Conservation (phyloP, 2,329 filamentous ascomycete species). For the Thielaviopsis cerberus region DNA sequence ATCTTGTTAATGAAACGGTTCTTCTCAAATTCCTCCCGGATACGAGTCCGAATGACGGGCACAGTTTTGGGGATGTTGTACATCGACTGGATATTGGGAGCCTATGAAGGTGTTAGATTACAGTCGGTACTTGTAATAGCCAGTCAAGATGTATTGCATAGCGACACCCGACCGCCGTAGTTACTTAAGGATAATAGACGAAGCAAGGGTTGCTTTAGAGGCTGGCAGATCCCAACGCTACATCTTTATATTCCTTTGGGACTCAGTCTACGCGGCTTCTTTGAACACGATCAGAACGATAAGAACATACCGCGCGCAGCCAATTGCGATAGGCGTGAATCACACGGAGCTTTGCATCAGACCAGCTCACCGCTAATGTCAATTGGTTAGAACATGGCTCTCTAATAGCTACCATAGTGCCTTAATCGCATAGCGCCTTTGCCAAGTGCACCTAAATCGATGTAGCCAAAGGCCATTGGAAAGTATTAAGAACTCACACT, state of each 20-base stretch:
- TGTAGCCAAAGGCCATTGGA: background rate
- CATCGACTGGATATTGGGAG: conserved; percentile 92
- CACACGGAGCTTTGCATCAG: conserved; percentile 73
- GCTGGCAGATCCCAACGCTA: background rate
- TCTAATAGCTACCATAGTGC: background rate
- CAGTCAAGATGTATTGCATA: background rate
- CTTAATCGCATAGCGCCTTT: background rate
- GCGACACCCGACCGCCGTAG: background rate
- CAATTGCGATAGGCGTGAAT: conserved; percentile 83
- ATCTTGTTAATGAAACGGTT: conserved; percentile 87
- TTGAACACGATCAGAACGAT: background rate
- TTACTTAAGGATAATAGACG: no score
- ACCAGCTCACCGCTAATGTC: conserved; percentile 61
- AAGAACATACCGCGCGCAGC: conserved; percentile 70
- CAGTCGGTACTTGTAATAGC: background rate
- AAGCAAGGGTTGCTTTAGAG: background rate
- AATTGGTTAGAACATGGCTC: conserved; percentile 22
- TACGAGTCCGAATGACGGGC: conserved; percentile 72
- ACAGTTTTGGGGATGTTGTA: conserved; percentile 84
- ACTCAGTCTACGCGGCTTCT: background rate
- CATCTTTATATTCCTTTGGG: background rate
- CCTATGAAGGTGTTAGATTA: conserved; percentile 32
- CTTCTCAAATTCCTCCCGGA: conserved; percentile 91
- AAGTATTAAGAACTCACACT: conserved; percentile 39
- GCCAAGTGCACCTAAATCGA: background rate